Evolutionary conservation across 805 yeast species (phyloP).

Genomic region (Candida chauliodis): DNA sequence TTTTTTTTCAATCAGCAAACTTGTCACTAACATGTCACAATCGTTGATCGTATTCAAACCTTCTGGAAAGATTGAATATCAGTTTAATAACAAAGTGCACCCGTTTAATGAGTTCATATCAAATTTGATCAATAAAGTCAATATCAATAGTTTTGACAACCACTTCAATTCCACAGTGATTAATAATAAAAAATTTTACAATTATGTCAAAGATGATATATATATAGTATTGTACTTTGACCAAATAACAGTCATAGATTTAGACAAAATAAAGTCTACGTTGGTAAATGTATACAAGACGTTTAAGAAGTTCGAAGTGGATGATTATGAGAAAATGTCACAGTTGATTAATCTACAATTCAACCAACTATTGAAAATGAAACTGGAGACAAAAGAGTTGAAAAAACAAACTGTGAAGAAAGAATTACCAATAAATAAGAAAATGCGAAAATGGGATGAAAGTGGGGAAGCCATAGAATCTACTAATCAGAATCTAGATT

Average conservation of each 20-base stretch:
- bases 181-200: conserved; percentile 34
- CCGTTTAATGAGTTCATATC: conserved; percentile 40
- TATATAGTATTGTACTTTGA: conserved; percentile 39
- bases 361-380: conserved; percentile 33
- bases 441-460: conserved; percentile 43
- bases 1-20: too few relatives aligned
- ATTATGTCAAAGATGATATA: conserved; percentile 17
- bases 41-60: conserved; percentile 34
- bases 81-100: conserved; percentile 29
- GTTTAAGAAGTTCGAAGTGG: conserved; percentile 24
- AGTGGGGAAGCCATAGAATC: conserved; percentile 34
- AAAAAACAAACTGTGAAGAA: conserved; percentile 2
- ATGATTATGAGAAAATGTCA: conserved; percentile 24
- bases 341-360: conserved; percentile 37
- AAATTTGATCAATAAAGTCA: conserved; percentile 33
- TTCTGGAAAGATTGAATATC: conserved; percentile 36
- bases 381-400: conserved; percentile 9
- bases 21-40: conserved; percentile 38
- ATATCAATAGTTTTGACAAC: conserved; percentile 25
- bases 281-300: conserved; percentile 32
- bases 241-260: conserved; percentile 35
- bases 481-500: conserved; percentile 26
- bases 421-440: conserved; percentile 18
- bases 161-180: conserved; percentile 29
- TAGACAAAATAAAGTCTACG: conserved; percentile 31